Evolutionary conservation across 2,329 filamentous ascomycete species (phyloP), one percentile per base, ranked within the genome.

Genomic region (Aspergillus sojae): DNA sequence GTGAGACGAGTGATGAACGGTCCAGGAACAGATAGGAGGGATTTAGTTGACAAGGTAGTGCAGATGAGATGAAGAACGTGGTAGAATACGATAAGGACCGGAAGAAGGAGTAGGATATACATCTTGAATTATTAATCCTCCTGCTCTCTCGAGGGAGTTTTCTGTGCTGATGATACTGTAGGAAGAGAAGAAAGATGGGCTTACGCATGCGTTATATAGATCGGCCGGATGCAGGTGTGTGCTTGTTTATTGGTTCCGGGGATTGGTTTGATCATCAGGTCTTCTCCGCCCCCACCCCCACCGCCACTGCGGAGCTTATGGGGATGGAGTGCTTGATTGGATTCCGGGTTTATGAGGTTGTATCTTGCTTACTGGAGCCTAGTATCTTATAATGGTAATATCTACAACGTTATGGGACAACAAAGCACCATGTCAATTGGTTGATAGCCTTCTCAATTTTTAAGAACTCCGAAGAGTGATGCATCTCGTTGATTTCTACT

Each of bases 1-100:
- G 79, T 81, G 62, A 83, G 79, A 7, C 81, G 74, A 12, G 82
- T 75, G 43, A 75, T 71, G 50, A 82, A 78, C 0, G 82, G 83
- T 0, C 83, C 82, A 0, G 82, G 82, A 23, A 84, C 71, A 57
- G 60, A 62, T 36, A 28, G 28, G 36, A 68, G 60, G 6, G 62
- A 58, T 30, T 63, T 80, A 16, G 75, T 76, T 3, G 63, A 64
- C 48, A 74, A 56, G 41, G 69, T 66, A 41, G 59, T 63, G 36
- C 70, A 66, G 26, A 76, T 46, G 23, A 67, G 62, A 10, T 64
- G 30, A 14, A 73, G 23, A 12, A 72, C 16, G 14, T 65, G 63
- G 16, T 66, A 54, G 14, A 54, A 19, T 30, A 68, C 11, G 34
- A 67, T 50, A 10, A 71, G 53, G n/a, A 66, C 21, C 16, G 56